Evolutionary conservation across 1,284 basidiomycete genomes (phyloP).

Genomic region (Ustilago tritici): DNA sequence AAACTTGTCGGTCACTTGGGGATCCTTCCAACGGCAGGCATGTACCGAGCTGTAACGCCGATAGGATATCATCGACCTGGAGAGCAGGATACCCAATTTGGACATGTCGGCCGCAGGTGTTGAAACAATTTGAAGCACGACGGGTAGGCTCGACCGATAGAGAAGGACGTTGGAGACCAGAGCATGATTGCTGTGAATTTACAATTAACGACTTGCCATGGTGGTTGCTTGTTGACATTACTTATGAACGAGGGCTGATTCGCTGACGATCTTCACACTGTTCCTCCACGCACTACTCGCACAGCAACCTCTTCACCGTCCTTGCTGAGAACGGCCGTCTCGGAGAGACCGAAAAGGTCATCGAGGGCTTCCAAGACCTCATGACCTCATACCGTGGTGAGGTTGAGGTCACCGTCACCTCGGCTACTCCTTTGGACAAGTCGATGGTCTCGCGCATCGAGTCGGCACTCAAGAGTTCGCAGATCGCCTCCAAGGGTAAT

Average conservation of each 20-base stretch:
- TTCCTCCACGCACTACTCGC: background rate
- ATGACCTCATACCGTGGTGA: conserved; percentile 92
- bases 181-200: no score
- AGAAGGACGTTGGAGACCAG: no score
- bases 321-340: conserved; percentile 95
- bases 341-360: conserved; percentile 83
- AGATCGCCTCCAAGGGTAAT: conserved; percentile 59
- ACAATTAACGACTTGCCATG: background rate
- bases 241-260: background rate
- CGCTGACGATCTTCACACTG: background rate
- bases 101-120: no score
- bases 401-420: conserved; percentile 91
- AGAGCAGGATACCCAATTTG: no score
- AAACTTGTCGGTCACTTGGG: no score
- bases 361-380: conserved; percentile 90
- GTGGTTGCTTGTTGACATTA: background rate
- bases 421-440: conserved; percentile 68
- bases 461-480: conserved; percentile 64
- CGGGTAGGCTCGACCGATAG: no score
- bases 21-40: no score
- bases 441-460: conserved; percentile 63
- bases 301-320: conserved; percentile 83
- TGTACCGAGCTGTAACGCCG: no score
- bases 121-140: no score
- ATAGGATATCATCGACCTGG: no score